Base-by-base conservation (phyloP, 2,329 filamentous ascomycete species). In the Epichloe hybrida region DNA sequence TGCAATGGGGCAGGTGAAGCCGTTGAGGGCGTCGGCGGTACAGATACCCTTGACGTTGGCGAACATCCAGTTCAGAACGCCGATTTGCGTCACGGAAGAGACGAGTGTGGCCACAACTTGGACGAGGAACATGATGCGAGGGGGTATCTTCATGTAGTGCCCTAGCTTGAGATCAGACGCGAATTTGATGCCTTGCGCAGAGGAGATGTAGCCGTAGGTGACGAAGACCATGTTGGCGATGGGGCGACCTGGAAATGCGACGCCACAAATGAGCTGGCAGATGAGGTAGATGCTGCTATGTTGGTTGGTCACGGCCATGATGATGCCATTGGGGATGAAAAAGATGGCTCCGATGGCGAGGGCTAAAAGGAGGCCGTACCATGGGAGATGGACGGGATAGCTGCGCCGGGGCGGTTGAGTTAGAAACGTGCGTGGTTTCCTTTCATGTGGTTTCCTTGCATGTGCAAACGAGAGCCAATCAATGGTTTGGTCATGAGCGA, bases 161-260 rank as follows among this genome's bases (percentile, higher is more conserved):
- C 86, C 88, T 0, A 95, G 77, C 66, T 95, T 95, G 48, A 95
- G 75, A 64, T 95, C 88, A 2, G 86, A 83, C 1, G 86, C 84
- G 62, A 94, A 95, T 62, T 94, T 93, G 64, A 94, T 84, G 31
- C 88, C 88, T 68, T 95, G 88, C 0, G 87, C 86, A 0, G 86
- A 90, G 4, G 86, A 89, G 61, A 93, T 93, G 66, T 93, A 94
- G 54, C 87, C 88, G 63, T 93, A 95, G 0, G 87, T 93, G 46
- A 91, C 87, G 60, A 94, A 95, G 37, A 94, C 86, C 88, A 94
- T 94, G 66, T 94, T 93, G 48, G 88, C 88, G 11, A 94, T 86
- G 1, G 88, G 88, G 1, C 85, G 83, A 31, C 88, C 88, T 0
- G 88, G 88, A 63, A 94, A 94, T 15, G 88, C 74, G 48, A 79